phyloP scores from a whole-genome alignment of 495 filamentous ascomycete species.

The Neurospora discreta region DNA sequence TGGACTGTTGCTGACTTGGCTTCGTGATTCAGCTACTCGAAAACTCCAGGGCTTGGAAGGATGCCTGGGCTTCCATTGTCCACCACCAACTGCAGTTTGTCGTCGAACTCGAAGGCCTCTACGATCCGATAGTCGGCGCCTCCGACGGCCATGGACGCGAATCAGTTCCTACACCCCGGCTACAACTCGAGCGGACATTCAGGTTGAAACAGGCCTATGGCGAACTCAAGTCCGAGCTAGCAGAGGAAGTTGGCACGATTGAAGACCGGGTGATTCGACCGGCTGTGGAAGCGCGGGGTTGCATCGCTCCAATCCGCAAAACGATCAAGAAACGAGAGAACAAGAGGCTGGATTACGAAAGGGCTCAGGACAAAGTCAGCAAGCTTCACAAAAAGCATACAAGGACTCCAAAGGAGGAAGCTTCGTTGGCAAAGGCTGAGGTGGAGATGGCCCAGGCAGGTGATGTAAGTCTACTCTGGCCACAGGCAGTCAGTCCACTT shows the following conservation, averaged over 20 bases:
- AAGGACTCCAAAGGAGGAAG: constrained; percentile 68
- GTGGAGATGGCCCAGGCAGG: constrained; percentile 56
- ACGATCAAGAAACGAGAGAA: constrained; percentile 88
- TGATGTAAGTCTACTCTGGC: constrained; percentile 38
- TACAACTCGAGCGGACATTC: constrained; percentile 53
- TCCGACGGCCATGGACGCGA: constrained; percentile 40
- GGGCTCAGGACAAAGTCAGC: constrained; percentile 62
- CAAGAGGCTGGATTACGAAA: constrained; percentile 82
- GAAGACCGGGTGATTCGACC: constrained; percentile 65
- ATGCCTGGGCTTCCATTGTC: constrained; percentile 71
- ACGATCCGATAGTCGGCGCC: constrained; percentile 66
- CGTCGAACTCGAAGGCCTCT: constrained; percentile 65
- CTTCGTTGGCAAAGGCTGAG: constrained; percentile 64
- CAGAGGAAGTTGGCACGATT: constrained; percentile 61
- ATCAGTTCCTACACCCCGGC: constrained; percentile 51
- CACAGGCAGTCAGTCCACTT: no score
- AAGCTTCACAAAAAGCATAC: constrained; percentile 59
- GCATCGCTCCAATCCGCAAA: constrained; percentile 67
- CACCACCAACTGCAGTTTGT: constrained; percentile 57
- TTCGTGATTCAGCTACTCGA: constrained; percentile 58
- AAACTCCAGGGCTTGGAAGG: constrained; percentile 69
- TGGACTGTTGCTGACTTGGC: constrained; percentile 1
- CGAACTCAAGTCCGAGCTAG: constrained; percentile 64
- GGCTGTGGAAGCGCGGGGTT: constrained; percentile 59
- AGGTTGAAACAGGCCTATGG: constrained; percentile 58